phyloP scores from a whole-genome alignment of 2,329 filamentous ascomycete genomes.

The Saccharata proteae region DNA sequence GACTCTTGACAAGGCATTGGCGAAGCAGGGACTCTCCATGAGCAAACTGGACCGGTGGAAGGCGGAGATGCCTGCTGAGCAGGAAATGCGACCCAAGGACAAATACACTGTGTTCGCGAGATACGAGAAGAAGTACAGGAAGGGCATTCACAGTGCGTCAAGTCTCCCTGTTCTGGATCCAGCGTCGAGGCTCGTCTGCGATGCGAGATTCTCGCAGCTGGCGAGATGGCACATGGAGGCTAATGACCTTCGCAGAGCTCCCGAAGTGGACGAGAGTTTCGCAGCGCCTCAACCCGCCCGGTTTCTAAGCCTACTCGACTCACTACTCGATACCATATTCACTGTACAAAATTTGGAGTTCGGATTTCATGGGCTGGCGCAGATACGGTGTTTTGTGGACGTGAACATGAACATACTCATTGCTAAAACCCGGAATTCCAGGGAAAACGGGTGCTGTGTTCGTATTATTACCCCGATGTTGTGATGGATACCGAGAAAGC shows the following conservation, averaged over 20 bases:
- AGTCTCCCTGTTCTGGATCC: background rate
- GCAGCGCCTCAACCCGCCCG: slow-evolving; percentile 85
- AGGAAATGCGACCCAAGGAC: slow-evolving; percentile 89
- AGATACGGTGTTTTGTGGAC: slow-evolving; percentile 5
- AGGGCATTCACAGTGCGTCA: slow-evolving; percentile 91
- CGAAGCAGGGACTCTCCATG: slow-evolving; percentile 53
- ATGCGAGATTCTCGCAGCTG: no score
- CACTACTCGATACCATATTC: slow-evolving; percentile 1
- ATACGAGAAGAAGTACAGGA: slow-evolving; percentile 89
- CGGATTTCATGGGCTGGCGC: slow-evolving; percentile 2
- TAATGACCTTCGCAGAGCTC: slow-evolving; percentile 17
- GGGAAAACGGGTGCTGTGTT: no score
- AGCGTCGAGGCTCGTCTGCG: no score
- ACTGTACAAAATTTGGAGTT: slow-evolving; percentile 3
- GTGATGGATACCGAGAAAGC: no score
- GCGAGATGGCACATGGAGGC: no score
- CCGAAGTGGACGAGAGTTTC: slow-evolving; percentile 85
- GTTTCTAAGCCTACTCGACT: slow-evolving; percentile 51
- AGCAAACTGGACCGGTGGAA: slow-evolving; percentile 86
- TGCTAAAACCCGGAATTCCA: no score
- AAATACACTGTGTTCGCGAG: slow-evolving; percentile 98
- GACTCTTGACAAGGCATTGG: slow-evolving; percentile 66
- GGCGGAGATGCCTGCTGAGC: slow-evolving; percentile 86
- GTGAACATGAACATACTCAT: no score
- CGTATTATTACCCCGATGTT: no score